Base-by-base conservation (phyloP, 2,329 filamentous ascomycete species). In the Diaporthe citri region DNA sequence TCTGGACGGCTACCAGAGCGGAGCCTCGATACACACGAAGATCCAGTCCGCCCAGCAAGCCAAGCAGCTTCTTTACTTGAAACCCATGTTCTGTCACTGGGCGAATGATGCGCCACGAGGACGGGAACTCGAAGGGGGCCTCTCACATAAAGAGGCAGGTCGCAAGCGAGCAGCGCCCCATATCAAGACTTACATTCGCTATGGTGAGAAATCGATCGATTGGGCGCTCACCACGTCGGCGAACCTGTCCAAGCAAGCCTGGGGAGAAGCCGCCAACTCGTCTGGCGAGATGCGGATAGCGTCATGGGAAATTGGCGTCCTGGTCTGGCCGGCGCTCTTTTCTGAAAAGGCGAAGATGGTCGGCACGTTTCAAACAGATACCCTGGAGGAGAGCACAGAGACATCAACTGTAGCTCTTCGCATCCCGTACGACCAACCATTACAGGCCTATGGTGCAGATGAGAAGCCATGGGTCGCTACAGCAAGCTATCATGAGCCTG, bases 211-310 rank as follows among this genome's bases (percentile, higher is more conserved):
- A 25, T 83, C 84, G 0, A 92, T 97, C 52, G 94, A 97, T 80
- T 98, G 95, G 96, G 95, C 94, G 2, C 87, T 98, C 77, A 82
- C 97, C 2, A 97, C 95, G 0, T 97, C 94, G n/a, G 95, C 95
- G n/a, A 98, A 97, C 78, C 82, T 98, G 3, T 97, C 94, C 2
- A 96, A 93, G 76, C 95, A 97, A 83, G 95, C 95, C 0, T 98
- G 95, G 96, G 95, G 95, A 1, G 91, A 93, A 51, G 86, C 89
- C 3, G 82, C 82, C 1, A 90, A 89, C 76, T 82, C 86, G 4
- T 85, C 87, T 0, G 90, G 90, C 0, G 89, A 94, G 79, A 85
- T 95, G 41, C 89, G 92, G 48, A 90, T 97, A 39, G 92, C 93
- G 74, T 97, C 94, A 41, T 98, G 93, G 86, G 95, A 98, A 82